Evolutionary conservation across 148 eudicot species (phyloP), one percentile per base, ranked within the genome.

Genomic region (Mesembryanthemum crystallinum): DNA sequence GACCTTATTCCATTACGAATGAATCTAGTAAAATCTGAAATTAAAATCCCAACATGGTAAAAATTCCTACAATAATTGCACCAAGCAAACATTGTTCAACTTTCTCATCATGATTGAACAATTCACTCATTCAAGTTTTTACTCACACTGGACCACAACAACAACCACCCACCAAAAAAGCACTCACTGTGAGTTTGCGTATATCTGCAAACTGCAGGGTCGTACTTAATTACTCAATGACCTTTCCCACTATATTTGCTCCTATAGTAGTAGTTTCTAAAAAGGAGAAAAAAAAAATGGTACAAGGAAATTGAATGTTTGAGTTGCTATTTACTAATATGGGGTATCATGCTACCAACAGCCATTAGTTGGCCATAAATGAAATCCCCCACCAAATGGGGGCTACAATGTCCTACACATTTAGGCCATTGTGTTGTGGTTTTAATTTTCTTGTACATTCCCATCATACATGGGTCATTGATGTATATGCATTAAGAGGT

Each of bases 81-180:
- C 18, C 20, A 61, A 2, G 35, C 2, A 28, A 3, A 28, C 39
- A 52, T 20, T 52, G 13, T 39, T 35, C 24, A 33, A 33, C 20
- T 14, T 10, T 65, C 69, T 37, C 69, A 65, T 37, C 69, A 65
- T 65, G 1, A 65, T 65, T 65, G 69, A 9, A 65, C 47, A 63
- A 37, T 37, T 63, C 18, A 7, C 37, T 63, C n/a, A 42, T 25
- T 33, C 67, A 35, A 21, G 37, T 65, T n/a, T n/a, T n/a, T 10
- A 65, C 45, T 65, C 69, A 71, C 51, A 67, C 28, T 33, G 51
- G n/a, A 66, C 68, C 60, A 73, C 52, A 45, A 74, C 39, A 45
- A 74, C 75, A 70, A 55, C 83, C 51, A 80, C 79, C 79, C 83
- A 75, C 71, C 83, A 75, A 35, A 15, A 64, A 75, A 70, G 24